A percentile compares a stretch with the other conserved stretches of the same genome.
Conservation (phyloP, 192 early-diverging fungal species). For the Haplosporangium gracile region DNA sequence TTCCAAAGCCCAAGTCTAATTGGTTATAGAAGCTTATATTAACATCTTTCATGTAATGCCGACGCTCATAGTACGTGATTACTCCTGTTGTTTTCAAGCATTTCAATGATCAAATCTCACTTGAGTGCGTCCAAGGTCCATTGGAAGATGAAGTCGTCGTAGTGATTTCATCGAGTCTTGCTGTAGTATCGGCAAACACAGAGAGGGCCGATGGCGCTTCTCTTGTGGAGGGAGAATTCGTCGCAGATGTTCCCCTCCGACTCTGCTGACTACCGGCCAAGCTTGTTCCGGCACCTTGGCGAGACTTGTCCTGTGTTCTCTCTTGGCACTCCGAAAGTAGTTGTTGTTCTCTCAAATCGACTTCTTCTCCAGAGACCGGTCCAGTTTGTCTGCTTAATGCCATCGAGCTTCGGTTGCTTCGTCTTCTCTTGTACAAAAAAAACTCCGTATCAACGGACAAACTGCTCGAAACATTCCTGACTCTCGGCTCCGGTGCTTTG, state of each 20-base stretch:
- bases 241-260: background rate
- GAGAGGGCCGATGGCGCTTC: background rate
- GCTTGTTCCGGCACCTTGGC: background rate
- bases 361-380: background rate
- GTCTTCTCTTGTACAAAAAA: background rate
- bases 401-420: background rate
- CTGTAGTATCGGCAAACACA: background rate
- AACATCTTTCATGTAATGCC: too few relatives aligned
- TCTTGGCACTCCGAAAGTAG: background rate
- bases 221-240: background rate
- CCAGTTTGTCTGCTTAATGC: background rate
- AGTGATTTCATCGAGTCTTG: background rate
- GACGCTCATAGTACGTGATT: background rate
- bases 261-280: background rate
- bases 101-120: background rate
- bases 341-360: too few relatives aligned
- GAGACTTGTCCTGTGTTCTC: background rate
- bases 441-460: background rate
- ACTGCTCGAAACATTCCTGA: background rate
- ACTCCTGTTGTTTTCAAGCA: background rate
- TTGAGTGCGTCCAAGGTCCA: background rate
- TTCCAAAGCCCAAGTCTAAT: background rate
- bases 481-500: background rate
- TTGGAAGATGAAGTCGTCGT: background rate
- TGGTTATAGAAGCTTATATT: background rate